phyloP scores from a whole-genome alignment of 2,329 filamentous ascomycete genomes.

The Aspergillus arachidicola region DNA sequence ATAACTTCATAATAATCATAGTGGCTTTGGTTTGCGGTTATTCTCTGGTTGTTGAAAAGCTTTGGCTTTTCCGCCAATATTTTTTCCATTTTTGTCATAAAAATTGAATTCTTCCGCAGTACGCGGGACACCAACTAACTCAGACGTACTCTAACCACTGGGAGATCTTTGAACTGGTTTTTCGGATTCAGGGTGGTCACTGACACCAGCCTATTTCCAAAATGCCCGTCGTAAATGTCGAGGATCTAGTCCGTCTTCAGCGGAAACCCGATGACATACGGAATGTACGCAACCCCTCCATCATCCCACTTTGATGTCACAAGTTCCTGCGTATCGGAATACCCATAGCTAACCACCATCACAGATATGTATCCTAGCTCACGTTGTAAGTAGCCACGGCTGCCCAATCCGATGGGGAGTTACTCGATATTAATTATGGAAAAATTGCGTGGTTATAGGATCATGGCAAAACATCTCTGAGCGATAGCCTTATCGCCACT shows the following conservation, averaged over 20 bases:
- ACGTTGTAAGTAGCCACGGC: constrained; percentile 65
- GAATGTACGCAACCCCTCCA: constrained; percentile 68
- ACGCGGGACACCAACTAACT: constrained; percentile 12
- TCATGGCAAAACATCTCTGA: constrained; percentile 97
- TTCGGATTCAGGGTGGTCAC: constrained; percentile 12
- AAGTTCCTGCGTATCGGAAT: constrained; percentile 1
- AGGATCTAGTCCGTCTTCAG: constrained; percentile 89
- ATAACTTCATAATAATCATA: not conserved
- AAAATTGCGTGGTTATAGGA: constrained; percentile 56
- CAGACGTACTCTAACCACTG: constrained; percentile 14
- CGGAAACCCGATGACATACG: constrained; percentile 83
- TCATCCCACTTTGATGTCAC: constrained; percentile 33
- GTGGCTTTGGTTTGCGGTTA: too few species aligned
- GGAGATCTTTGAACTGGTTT: constrained; percentile 14
- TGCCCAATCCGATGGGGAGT: not conserved
- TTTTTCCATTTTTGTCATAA: constrained; percentile 17
- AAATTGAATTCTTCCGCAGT: constrained; percentile 12
- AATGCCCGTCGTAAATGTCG: constrained; percentile 91
- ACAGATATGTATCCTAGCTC: constrained; percentile 91
- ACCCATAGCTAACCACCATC: constrained; percentile 35
- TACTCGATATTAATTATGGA: constrained; percentile 11
- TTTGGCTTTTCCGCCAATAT: constrained; percentile 12
- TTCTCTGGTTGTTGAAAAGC: not conserved
- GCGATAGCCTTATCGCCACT: constrained; percentile 92
- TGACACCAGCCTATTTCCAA: constrained; percentile 33